Evolutionary conservation across 2,329 filamentous ascomycete species (phyloP).

Genomic region (Nothophoma quercina): DNA sequence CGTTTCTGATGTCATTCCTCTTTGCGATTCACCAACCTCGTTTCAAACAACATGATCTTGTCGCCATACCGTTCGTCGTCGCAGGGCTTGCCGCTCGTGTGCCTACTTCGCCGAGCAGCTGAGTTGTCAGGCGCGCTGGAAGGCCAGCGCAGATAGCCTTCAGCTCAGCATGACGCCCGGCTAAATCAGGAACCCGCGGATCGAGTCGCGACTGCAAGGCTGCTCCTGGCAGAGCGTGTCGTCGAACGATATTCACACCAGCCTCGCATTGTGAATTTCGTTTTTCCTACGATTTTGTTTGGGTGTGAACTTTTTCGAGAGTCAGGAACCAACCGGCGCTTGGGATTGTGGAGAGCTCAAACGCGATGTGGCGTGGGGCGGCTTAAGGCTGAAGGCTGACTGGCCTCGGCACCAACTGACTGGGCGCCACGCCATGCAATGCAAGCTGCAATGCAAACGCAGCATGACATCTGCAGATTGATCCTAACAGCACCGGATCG

Average conservation of each 20-base stretch:
- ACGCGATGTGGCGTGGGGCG: constrained; percentile 38
- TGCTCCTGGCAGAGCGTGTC: constrained; percentile 6
- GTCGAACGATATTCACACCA: constrained; percentile 14
- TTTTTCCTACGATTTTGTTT: constrained; percentile 11
- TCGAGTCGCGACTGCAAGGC: constrained; percentile 11
- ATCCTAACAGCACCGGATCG: constrained; percentile 38
- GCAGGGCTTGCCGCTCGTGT: constrained; percentile 13
- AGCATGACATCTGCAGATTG: constrained; percentile 43
- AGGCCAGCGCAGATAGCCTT: constrained; percentile 29
- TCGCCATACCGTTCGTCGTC: constrained; percentile 19
- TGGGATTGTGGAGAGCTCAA: constrained; percentile 33
- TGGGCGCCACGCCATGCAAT: constrained; percentile 22
- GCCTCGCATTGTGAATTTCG: neutral
- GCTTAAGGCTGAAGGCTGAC: constrained; percentile 18
- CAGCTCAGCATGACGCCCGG: constrained; percentile 23
- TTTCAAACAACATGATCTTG: constrained; percentile 10
- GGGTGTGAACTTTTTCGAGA: constrained; percentile 28
- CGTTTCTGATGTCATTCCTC: constrained; percentile 35
- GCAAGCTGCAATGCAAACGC: constrained; percentile 29
- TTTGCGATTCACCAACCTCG: constrained; percentile 10
- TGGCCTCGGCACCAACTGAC: constrained; percentile 35
- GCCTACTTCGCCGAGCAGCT: constrained; percentile 24
- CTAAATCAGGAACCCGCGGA: constrained; percentile 7
- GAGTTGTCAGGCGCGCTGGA: constrained; percentile 34
- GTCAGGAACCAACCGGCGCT: constrained; percentile 37